phyloP scores from a whole-genome alignment of 2,329 filamentous ascomycete genomes.

The Leptosphaerulina australis region DNA sequence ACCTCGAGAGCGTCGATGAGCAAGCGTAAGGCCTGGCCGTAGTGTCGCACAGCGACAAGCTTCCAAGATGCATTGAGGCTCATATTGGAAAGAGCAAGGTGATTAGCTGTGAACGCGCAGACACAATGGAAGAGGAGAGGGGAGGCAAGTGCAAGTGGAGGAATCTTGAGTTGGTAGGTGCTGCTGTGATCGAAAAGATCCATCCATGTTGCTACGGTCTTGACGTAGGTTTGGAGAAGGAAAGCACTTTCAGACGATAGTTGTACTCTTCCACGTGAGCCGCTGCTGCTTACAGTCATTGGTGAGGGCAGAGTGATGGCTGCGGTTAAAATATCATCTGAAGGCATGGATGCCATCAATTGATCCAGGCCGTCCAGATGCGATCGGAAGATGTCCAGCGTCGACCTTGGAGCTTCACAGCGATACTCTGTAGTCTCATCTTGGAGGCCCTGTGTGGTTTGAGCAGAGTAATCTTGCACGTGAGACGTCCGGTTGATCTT shows the following conservation, averaged over 20 bases:
- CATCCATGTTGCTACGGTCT: slow-evolving; percentile 45
- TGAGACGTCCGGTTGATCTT: slow-evolving; percentile 6
- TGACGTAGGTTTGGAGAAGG: slow-evolving; percentile 40
- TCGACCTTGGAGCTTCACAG: slow-evolving; percentile 10
- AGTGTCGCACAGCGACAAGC: slow-evolving; percentile 37
- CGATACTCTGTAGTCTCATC: slow-evolving; percentile 15
- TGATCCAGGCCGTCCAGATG: slow-evolving; percentile 33
- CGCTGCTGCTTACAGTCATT: slow-evolving; percentile 2
- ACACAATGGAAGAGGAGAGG: slow-evolving; percentile 43
- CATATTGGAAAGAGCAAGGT: slow-evolving; percentile 37
- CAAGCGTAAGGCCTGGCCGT: slow-evolving; percentile 38
- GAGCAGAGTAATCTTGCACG: slow-evolving; percentile 3
- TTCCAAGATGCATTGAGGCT: slow-evolving; percentile 38
- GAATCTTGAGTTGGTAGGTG: slow-evolving; percentile 41
- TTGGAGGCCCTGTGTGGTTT: slow-evolving; percentile 15
- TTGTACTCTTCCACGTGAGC: slow-evolving; percentile 15
- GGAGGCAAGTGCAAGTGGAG: slow-evolving; percentile 36
- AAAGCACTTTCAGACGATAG: slow-evolving; percentile 42
- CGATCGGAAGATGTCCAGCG: slow-evolving; percentile 29
- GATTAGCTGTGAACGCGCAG: slow-evolving; percentile 45
- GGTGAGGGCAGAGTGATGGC: slow-evolving; percentile 22
- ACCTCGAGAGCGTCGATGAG: slow-evolving; percentile 39
- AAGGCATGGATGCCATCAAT: slow-evolving; percentile 8
- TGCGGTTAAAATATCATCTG: slow-evolving; percentile 22
- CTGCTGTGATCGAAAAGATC: slow-evolving; percentile 40